These are phyloP conservation scores for Hymenoscyphus fraxineus DNA, from an alignment of 2,329 filamentous ascomycete species.

Conservation along the genomic window DNA sequence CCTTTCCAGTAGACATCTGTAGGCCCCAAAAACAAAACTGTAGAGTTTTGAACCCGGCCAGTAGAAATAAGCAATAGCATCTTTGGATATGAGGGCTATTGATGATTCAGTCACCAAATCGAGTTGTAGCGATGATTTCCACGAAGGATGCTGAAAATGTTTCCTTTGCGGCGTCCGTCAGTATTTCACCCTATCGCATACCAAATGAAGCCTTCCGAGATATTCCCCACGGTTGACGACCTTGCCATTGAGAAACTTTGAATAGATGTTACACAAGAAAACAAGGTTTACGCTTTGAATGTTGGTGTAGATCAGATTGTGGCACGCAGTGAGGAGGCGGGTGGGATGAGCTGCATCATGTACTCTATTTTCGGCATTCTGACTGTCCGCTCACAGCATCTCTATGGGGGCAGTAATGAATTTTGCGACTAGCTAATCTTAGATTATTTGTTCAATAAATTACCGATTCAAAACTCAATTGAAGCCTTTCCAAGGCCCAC, in stretches of 20 bases:
- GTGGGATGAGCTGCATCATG: conserved; percentile 1
- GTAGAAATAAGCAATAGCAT: background rate
- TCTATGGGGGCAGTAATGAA: background rate
- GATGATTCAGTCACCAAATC: background rate
- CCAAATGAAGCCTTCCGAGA: background rate
- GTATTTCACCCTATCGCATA: background rate
- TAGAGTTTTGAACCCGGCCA: too few species aligned
- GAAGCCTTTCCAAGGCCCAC: conserved; percentile 27
- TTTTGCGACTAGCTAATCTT: background rate
- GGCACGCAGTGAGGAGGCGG: background rate
- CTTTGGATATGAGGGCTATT: background rate
- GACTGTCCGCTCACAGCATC: conserved; percentile 1
- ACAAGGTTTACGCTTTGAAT: conserved; percentile 3
- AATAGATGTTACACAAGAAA: background rate
- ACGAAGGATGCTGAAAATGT: conserved; percentile 1
- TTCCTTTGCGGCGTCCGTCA: background rate
- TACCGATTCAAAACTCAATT: conserved; percentile 18
- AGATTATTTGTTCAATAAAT: background rate
- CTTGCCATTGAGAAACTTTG: background rate
- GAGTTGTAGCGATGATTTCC: background rate
- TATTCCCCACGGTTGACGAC: background rate
- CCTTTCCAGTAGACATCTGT: background rate
- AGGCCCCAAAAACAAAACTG: background rate
- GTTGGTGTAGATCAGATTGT: background rate
- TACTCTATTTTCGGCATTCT: conserved; percentile 9